Percentiles rank a stretch among this genome's conserved stretches.
phyloP scores from a whole-genome alignment of 1,284 basidiomycete genomes.

The Anthracocystis setariae region DNA sequence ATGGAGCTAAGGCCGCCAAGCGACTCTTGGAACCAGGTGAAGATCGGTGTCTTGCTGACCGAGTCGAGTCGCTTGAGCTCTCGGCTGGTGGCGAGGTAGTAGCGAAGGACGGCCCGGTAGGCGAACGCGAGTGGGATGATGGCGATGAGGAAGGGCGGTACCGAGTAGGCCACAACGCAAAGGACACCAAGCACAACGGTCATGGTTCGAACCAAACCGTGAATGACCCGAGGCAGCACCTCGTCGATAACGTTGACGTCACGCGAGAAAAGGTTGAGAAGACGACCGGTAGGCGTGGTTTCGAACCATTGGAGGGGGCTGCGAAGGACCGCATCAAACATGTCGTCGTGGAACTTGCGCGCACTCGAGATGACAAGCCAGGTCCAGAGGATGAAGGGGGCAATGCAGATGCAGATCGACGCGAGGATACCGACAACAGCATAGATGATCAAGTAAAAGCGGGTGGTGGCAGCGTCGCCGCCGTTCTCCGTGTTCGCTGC shows the following conservation, averaged over 20 bases:
- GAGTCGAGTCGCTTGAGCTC: slow-evolving; percentile 93
- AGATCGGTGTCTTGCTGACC: slow-evolving; percentile 88
- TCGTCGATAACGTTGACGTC: slow-evolving; percentile 90
- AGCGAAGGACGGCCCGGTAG: slow-evolving; percentile 69
- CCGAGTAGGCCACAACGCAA: slow-evolving; percentile 76
- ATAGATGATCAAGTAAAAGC: slow-evolving; percentile 63
- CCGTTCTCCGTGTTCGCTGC: slow-evolving; percentile 52
- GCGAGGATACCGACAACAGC: slow-evolving; percentile 57
- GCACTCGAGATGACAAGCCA: slow-evolving; percentile 63
- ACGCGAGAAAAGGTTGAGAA: slow-evolving; percentile 85
- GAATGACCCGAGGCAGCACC: slow-evolving; percentile 64
- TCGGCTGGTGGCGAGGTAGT: slow-evolving; percentile 89
- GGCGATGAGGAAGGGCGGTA: slow-evolving; percentile 79
- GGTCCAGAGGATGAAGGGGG: slow-evolving; percentile 63
- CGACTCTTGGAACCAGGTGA: slow-evolving; percentile 79
- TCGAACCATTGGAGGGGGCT: slow-evolving; percentile 67
- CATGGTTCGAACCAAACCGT: slow-evolving; percentile 59
- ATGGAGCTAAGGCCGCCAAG: slow-evolving; percentile 86
- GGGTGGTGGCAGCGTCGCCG: slow-evolving; percentile 29
- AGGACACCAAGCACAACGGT: slow-evolving; percentile 75
- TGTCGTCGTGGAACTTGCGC: slow-evolving; percentile 61
- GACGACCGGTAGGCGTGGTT: slow-evolving; percentile 72
- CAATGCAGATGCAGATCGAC: slow-evolving; percentile 59
- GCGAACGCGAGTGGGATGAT: slow-evolving; percentile 61
- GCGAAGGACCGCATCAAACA: slow-evolving; percentile 59